Evolutionary conservation across 148 eudicot species (phyloP), one percentile per base, ranked within the genome.

Genomic region (Cornus controversa): DNA sequence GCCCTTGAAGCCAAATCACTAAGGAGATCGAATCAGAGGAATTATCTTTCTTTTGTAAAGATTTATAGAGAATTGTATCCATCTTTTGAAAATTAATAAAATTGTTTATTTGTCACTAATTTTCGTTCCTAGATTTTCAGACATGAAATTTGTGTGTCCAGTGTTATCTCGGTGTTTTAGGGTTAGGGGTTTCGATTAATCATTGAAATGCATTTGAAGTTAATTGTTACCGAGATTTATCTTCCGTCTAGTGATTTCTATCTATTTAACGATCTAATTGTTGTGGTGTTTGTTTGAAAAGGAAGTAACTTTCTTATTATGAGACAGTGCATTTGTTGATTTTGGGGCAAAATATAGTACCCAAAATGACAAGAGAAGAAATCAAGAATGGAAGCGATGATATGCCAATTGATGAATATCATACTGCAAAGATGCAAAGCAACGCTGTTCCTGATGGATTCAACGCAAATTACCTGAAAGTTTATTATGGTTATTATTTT

Each of bases 391-490:
- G 85, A 69, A 80, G 86, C n/a, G 95, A 91, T 63, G 92, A 88
- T 74, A 94, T 94, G 98, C 16, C 74, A 72, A 89, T 94, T 45
- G 82, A 77, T 27, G n/a, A n/a, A n/a, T 27, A 10, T 34, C 72
- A 71, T 68, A 6, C 81, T 13, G 82, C 82, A 58, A 82, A 63
- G 45, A 80, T 27, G 26, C 79, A 53, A 40, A 80, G 34, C 18
- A 77, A 78, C 71, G 71, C 66, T 20, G 72, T 82, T 28, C 77
- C 86, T 0, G 91, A 89, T 8, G 92, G 81, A 53, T 87, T 92
- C 72, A 91, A 89, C 53, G 71, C 86, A 23, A 85, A 79, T 83
- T 89, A 91, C 73, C 93, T 95, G 82, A 93, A 83, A 79, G 67
- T 82, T 74, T 95, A 90, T 69, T 95, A 93, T 31, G 90, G 98